Base-by-base conservation (phyloP, 2,329 filamentous ascomycete species). In the Cladophialophora chaetospira region DNA sequence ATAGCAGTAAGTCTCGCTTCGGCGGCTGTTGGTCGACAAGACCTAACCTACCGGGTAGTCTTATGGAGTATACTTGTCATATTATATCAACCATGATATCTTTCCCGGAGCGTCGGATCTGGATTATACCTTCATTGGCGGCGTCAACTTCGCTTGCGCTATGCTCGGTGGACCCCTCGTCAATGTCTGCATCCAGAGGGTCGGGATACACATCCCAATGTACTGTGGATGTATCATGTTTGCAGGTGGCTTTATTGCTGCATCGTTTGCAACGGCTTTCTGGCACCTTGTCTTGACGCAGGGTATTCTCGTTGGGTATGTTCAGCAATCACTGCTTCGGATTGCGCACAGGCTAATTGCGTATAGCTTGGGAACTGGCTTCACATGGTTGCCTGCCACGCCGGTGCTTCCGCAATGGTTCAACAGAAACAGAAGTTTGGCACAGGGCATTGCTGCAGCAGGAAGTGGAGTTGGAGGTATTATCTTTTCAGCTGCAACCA, bases 1-100 rank as follows among this genome's bases (percentile, higher is more conserved):
- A 48, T 64, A 9, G 58, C 67, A 25, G 66, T 68, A 57, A 21
- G 48, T 9, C 25, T n/a, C 23, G 11, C 17, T 19, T 4, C 15
- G 25, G 21, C 15, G 21, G 11, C 10, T 17, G 13, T 19, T 23
- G n/a, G 19, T 51, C 46, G 28, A 11, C 13, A 13, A 19, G 35
- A 15, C 6, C 36, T 51, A 25, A 51, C 36, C 11, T 10, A 17
- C 5, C 23, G 36, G 2, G 4, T 47, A 66, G 54, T 69, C 68
- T 11, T 78, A 75, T 55, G 74, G 74, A 33, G 71, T 79, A 11
- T 78, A 76, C 53, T 69, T 78, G 0, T 69, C 71, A 4, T 70
- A 76, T 49, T 79, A 75, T 55, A 66, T 77, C 11, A 56, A 66
- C 5, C 62, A 69, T 33, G 50, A 69, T 6, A 66, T 66, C 6